Evolutionary conservation across 805 yeast species (phyloP), one percentile per base, ranked within the genome.

Genomic region (Candida tammaniensis): DNA sequence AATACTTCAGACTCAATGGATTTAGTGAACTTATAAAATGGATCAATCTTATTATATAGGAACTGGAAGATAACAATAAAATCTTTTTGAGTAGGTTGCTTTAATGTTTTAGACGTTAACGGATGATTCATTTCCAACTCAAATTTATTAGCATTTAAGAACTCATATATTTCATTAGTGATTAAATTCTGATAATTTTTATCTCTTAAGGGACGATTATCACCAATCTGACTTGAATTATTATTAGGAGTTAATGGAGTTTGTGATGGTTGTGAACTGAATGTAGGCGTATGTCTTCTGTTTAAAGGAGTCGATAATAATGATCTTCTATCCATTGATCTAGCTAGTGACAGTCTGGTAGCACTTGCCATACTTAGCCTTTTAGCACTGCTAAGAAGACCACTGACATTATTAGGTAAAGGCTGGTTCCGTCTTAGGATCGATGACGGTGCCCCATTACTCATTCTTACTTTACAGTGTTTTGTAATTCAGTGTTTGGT

Each of bases 81-180:
- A 46, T 86, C 95, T 51, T 83, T 85, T 51, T 88, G 96, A 0
- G 96, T 87, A 12, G 96, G 96, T 44, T 71, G 77, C 44, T 66
- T 72, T 38, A 88, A 63, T 2, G 86, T 76, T 51, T 78, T 80
- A 7, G 70, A 64, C 3, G 85, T 71, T 14, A 88, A 57, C 3
- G 86, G 74, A 43, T 82, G 86, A 46, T 78, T 80, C 68, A 79
- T 80, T 39, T 83, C 91, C 22, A 76, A 61, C 50, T 85, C 95
- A 56, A 85, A 88, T 51, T 76, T 74, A 54, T 82, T 76, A 7
- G 65, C 60, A 4, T 70, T 61, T 33, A 88, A 60, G 54, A 76
- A 89, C 18, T 79, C 81, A 49, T 71, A 74, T 12, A 87, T 71
- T 32, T 82, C 84, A 39, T 79, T 79, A 44, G 78, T 86, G 41